Percentiles rank a stretch among this genome's conserved stretches.
Evolutionary conservation across 805 yeast genomes (phyloP).

Genomic region (Candida fluviatilis): DNA sequence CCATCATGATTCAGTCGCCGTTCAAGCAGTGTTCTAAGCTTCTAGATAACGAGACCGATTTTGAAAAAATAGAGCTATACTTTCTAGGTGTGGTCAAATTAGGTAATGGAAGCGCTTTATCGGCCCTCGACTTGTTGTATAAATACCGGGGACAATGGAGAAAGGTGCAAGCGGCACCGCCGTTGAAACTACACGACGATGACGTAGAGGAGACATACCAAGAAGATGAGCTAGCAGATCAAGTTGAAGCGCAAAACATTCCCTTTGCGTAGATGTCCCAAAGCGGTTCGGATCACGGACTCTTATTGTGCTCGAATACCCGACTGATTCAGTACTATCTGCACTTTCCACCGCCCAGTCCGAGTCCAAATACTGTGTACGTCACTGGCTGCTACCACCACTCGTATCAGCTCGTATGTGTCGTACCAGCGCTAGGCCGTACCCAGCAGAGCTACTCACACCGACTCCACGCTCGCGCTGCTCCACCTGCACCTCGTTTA

Average conservation of each 20-base stretch:
- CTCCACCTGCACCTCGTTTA: not conserved
- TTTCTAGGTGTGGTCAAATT: slow-evolving; percentile 26
- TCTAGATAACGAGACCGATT: slow-evolving; percentile 18
- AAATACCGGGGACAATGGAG: slow-evolving; percentile 8
- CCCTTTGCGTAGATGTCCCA: slow-evolving; percentile 19
- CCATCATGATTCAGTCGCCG: slow-evolving; percentile 32
- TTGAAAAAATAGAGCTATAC: slow-evolving; percentile 27
- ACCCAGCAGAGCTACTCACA: too few species aligned
- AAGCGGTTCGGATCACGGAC: too few species aligned
- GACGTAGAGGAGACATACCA: slow-evolving; percentile 5
- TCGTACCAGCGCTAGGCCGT: too few species aligned
- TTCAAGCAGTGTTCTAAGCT: slow-evolving; percentile 18
- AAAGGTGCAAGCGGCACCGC: not conserved
- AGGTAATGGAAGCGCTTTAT: slow-evolving; percentile 31
- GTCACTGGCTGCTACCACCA: too few species aligned
- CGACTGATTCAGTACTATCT: too few species aligned
- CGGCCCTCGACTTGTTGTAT: slow-evolving; percentile 13
- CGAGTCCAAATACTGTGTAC: too few species aligned
- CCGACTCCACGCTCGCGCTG: not conserved
- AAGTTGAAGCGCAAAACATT: slow-evolving; percentile 13
- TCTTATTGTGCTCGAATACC: too few species aligned
- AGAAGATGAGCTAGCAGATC: slow-evolving; percentile 6
- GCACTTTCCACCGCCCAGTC: too few species aligned
- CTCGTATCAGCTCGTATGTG: too few species aligned
- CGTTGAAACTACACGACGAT: not conserved